Conservation (phyloP, 768 basidiomycete genomes). For the Infundibulicybe gibba region DNA sequence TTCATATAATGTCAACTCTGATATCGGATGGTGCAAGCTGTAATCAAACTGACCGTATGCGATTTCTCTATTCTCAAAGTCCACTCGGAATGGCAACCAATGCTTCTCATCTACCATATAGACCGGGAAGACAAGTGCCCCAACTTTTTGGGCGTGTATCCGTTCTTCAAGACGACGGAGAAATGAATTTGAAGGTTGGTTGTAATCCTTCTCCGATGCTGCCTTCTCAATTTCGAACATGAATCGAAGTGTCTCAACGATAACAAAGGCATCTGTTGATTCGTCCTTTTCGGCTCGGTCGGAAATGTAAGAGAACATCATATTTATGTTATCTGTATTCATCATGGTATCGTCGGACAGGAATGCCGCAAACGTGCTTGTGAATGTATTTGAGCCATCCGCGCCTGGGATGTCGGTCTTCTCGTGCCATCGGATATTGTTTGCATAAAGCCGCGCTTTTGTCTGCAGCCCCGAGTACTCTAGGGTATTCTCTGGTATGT, state of each 20-base stretch:
- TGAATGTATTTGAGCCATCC: not conserved
- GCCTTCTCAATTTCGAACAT: constrained; percentile 8
- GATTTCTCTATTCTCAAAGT: not conserved
- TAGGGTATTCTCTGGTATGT: not conserved
- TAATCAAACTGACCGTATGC: constrained; percentile 1
- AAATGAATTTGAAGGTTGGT: constrained; percentile 3
- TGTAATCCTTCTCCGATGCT: not conserved
- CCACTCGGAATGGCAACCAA: constrained; percentile 5
- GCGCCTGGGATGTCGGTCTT: not conserved
- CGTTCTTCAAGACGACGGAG: constrained; percentile 1
- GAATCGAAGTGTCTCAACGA: constrained; percentile 6
- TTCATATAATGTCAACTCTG: not conserved
- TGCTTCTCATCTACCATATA: not conserved
- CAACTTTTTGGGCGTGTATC: not conserved
- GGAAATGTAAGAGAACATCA: constrained; percentile 7
- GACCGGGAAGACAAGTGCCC: not conserved
- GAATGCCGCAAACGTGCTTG: not conserved
- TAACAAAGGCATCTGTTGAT: constrained; percentile 1
- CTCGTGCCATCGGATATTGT: constrained; percentile 3
- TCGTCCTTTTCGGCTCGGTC: constrained; percentile 3
- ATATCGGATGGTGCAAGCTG: too few species aligned
- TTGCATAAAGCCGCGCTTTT: not conserved
- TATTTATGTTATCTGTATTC: too few species aligned
- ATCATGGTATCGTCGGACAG: constrained; percentile 2
- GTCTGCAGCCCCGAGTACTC: not conserved